Percentiles rank a stretch among this genome's conserved stretches.
Evolutionary conservation across 163 green algal genomes (phyloP).

Genomic region (Scenedesmus sp.): DNA sequence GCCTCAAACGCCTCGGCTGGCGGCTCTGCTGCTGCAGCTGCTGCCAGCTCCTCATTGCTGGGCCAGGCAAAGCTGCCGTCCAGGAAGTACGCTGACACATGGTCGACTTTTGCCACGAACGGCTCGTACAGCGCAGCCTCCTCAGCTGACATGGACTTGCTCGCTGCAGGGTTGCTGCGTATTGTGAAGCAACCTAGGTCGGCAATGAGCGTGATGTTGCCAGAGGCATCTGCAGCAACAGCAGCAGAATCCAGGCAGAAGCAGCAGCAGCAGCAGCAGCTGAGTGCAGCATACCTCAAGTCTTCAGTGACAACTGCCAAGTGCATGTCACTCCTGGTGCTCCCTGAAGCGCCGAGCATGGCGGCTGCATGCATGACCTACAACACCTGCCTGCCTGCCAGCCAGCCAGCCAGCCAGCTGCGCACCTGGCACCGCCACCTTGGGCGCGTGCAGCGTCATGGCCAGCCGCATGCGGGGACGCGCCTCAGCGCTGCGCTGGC

Average conservation of each 20-base stretch:
- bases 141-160: constrained; percentile 66
- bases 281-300: not conserved
- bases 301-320: too few species aligned
- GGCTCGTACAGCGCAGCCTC: constrained; percentile 85
- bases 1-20: not conserved
- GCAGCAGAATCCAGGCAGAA: not conserved
- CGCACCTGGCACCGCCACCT: constrained; percentile 81
- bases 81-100: constrained; percentile 82
- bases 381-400: not conserved
- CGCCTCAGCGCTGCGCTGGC: constrained; percentile 1
- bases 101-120: constrained; percentile 67
- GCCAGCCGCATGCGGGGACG: constrained; percentile 75
- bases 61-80: constrained; percentile 76
- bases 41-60: constrained; percentile 11
- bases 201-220: constrained; percentile 71
- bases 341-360: not conserved
- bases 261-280: not conserved
- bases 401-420: not conserved
- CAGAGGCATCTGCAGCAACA: constrained; percentile 5
- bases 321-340: too few species aligned
- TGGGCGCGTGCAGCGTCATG: constrained; percentile 89
- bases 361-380: not conserved
- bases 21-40: not conserved
- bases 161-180: constrained; percentile 58
- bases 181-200: constrained; percentile 88